phyloP scores from a whole-genome alignment of 176 grass and related monocot genomes.

The Aegilops sharonensis region DNA sequence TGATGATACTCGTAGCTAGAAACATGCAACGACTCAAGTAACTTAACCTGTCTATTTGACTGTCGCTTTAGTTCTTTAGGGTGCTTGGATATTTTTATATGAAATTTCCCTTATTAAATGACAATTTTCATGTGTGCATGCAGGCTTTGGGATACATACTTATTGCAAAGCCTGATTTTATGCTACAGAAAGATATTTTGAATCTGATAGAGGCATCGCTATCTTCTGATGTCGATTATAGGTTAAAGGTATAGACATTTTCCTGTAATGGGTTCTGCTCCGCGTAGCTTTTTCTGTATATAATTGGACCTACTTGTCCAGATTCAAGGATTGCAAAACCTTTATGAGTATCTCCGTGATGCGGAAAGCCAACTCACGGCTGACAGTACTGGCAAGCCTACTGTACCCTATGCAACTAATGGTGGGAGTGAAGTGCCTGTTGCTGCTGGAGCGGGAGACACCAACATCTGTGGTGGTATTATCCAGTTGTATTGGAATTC shows the following conservation, averaged over 20 bases:
- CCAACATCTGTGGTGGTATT: constrained; percentile 99
- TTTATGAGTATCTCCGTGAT: constrained; percentile 90
- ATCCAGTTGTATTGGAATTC: constrained; percentile 92
- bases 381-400: constrained; percentile 46
- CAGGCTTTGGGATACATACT: constrained; percentile 95
- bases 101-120: neutral
- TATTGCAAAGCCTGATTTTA: constrained; percentile 93
- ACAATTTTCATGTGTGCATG: constrained; percentile 34
- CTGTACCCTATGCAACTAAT: constrained; percentile 39
- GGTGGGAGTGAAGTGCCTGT: constrained; percentile 78
- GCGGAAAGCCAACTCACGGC: constrained; percentile 82
- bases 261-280: constrained; percentile 21
- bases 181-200: constrained; percentile 86
- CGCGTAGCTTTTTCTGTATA: neutral
- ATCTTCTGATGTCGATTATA: constrained; percentile 65
- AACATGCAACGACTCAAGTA: neutral
- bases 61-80: constrained; percentile 25
- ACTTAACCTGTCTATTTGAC: constrained; percentile 16
- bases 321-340: constrained; percentile 97
- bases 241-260: constrained; percentile 66
- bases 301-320: constrained; percentile 31
- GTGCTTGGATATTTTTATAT: constrained; percentile 15
- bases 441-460: constrained; percentile 98
- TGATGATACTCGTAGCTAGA: constrained; percentile 11
- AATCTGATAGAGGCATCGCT: constrained; percentile 78